Percentiles rank a stretch among this genome's conserved stretches.
Conservation (phyloP, 2,329 filamentous ascomycete genomes). For the Basipetospora sp. region DNA sequence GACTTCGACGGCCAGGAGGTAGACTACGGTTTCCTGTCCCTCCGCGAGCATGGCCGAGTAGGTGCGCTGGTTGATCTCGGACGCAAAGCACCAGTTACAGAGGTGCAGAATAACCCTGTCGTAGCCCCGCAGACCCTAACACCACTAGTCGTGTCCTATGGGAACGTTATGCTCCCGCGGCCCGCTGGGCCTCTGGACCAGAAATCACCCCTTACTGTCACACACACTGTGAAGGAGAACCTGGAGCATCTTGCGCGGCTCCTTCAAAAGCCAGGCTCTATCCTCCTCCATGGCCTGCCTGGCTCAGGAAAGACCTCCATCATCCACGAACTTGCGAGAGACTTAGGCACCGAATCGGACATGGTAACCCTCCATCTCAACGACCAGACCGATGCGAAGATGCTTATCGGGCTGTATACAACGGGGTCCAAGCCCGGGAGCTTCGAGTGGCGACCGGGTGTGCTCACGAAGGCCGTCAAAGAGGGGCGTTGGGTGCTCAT, state of each 20-base stretch:
- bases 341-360: slow-evolving; percentile 60
- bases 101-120: slow-evolving; percentile 9
- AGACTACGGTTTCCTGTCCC: slow-evolving; percentile 61
- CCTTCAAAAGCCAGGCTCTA: slow-evolving; percentile 52
- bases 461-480: slow-evolving; percentile 80
- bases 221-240: slow-evolving; percentile 58
- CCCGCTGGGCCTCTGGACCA: slow-evolving; percentile 34
- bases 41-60: slow-evolving; percentile 42
- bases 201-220: slow-evolving; percentile 42
- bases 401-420: slow-evolving; percentile 86
- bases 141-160: slow-evolving; percentile 48
- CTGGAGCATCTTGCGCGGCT: slow-evolving; percentile 52
- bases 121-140: slow-evolving; percentile 34
- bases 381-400: slow-evolving; percentile 95
- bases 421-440: slow-evolving; percentile 76
- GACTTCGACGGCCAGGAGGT: slow-evolving; percentile 61
- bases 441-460: slow-evolving; percentile 83
- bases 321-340: slow-evolving; percentile 65
- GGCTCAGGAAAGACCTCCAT: slow-evolving; percentile 85
- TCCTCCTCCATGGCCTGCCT: slow-evolving; percentile 68
- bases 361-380: slow-evolving; percentile 95
- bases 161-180: slow-evolving; percentile 51
- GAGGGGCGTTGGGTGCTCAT: slow-evolving; percentile 96
- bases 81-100: slow-evolving; percentile 6
- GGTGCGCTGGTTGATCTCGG: slow-evolving; percentile 13